Evolutionary conservation across 352 stramenopile genomes (phyloP).

Genomic region (Globisporangium okanoganense): DNA sequence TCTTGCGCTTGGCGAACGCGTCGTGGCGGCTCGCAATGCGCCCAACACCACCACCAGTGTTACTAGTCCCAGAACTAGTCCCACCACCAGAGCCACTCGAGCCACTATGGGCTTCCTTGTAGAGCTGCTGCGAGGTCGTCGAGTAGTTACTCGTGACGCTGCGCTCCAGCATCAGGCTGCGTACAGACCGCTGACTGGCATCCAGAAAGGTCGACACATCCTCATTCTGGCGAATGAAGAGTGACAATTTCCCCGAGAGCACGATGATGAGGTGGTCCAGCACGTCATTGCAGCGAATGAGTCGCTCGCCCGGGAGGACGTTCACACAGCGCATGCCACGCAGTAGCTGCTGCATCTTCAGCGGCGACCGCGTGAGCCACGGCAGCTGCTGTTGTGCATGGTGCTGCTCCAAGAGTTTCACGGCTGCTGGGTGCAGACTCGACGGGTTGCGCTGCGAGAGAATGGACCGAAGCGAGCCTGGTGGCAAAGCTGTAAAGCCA

Average conservation of each 20-base stretch:
- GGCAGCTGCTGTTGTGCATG: constrained; percentile 8
- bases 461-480: constrained; percentile 11
- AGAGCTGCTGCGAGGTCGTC: constrained; percentile 60
- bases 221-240: constrained; percentile 39
- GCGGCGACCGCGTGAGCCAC: constrained; percentile 24
- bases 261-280: constrained; percentile 48
- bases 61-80: no score
- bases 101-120: constrained; percentile 11
- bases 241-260: constrained; percentile 32
- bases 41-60: neutral
- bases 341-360: constrained; percentile 39
- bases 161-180: constrained; percentile 49
- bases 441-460: constrained; percentile 1
- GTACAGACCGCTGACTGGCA: constrained; percentile 52
- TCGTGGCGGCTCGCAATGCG: neutral
- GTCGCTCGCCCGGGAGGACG: constrained; percentile 33
- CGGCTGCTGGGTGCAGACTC: constrained; percentile 17
- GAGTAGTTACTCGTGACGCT: constrained; percentile 68
- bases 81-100: neutral
- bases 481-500: neutral
- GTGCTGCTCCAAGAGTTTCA: constrained; percentile 26
- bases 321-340: constrained; percentile 25
- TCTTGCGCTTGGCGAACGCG: constrained; percentile 11
- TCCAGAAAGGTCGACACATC: constrained; percentile 36
- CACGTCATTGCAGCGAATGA: constrained; percentile 35